A percentile compares a stretch with the other conserved stretches of the same genome.
phyloP scores from a whole-genome alignment of 768 basidiomycete species.

The Mycena floridula region DNA sequence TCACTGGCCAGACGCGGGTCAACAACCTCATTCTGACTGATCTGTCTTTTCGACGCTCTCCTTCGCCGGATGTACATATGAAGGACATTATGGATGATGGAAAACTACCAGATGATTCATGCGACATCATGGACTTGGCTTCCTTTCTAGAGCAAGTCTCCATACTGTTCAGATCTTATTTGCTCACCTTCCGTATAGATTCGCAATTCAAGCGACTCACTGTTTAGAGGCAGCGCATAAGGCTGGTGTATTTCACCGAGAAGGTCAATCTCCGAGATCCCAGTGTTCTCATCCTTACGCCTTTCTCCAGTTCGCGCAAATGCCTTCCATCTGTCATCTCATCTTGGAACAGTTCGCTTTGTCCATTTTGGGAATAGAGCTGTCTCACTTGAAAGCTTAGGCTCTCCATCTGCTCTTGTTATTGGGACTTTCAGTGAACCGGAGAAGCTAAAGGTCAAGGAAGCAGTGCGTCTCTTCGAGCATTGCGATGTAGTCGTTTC shows the following conservation, averaged over 20 bases:
- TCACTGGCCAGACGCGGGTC: constrained; percentile 53
- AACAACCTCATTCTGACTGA: constrained; percentile 65
- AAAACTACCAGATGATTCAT: constrained; percentile 43
- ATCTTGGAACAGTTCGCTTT: constrained; percentile 62
- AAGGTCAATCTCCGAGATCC: constrained; percentile 35
- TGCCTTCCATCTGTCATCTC: constrained; percentile 67
- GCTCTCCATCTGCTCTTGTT: constrained; percentile 67
- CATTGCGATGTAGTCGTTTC: too few relatives aligned
- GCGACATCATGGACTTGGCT: constrained; percentile 72
- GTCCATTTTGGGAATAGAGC: constrained; percentile 75
- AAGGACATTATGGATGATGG: constrained; percentile 36
- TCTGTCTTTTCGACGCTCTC: constrained; percentile 31
- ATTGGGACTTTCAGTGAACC: constrained; percentile 52
- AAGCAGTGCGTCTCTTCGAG: too few relatives aligned
- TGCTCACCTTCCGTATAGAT: constrained; percentile 31
- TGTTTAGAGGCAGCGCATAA: constrained; percentile 65
- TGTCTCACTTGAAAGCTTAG: constrained; percentile 63
- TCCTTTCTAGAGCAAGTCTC: constrained; percentile 62
- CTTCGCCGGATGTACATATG: constrained; percentile 40
- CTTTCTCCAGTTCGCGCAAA: constrained; percentile 55
- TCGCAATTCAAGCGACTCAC: constrained; percentile 69
- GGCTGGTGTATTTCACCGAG: constrained; percentile 60
- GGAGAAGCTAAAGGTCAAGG: constrained; percentile 67
- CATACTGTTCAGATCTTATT: constrained; percentile 1
- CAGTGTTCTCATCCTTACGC: background rate